A percentile compares a stretch with the other conserved stretches of the same genome.
Evolutionary conservation across 257 asterid genomes (phyloP).

Genomic region (Lithospermum erythrorhizon): DNA sequence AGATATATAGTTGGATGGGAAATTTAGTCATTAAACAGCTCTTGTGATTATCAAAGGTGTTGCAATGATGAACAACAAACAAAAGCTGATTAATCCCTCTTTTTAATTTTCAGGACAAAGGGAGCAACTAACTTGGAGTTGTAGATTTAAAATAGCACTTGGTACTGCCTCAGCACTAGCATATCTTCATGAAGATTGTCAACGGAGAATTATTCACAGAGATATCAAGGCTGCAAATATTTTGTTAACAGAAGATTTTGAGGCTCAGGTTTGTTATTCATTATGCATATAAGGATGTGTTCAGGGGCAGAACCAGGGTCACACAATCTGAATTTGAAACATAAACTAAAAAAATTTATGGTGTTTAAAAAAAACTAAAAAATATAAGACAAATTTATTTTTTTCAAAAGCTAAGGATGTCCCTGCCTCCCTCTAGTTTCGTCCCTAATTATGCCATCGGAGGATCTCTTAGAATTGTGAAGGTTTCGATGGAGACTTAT

Average conservation of each 20-base stretch:
- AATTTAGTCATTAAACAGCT: background rate
- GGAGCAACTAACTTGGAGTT: conserved; percentile 49
- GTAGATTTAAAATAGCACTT: conserved; percentile 53
- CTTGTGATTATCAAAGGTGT: background rate
- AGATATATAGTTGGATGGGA: background rate
- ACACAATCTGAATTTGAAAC: too few relatives aligned
- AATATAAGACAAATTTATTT: too few relatives aligned
- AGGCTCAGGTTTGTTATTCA: conserved; percentile 50
- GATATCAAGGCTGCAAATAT: conserved; percentile 93
- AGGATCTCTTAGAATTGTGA: too few relatives aligned
- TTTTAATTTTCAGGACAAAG: conserved; percentile 28
- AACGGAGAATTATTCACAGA: conserved; percentile 79
- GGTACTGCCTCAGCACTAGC: conserved; percentile 78
- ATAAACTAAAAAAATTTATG: too few relatives aligned
- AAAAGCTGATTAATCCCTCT: background rate
- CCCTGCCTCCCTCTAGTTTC: too few relatives aligned
- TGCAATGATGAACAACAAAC: background rate
- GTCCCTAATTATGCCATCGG: too few relatives aligned
- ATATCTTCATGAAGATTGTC: conserved; percentile 95
- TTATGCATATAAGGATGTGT: background rate
- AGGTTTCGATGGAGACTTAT: background rate
- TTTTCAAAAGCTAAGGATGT: too few relatives aligned
- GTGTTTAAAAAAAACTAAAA: too few relatives aligned
- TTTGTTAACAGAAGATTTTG: conserved; percentile 71
- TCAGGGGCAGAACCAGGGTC: background rate